phyloP scores from a whole-genome alignment of 805 yeast genomes.

The Lachancea nothofagi region DNA sequence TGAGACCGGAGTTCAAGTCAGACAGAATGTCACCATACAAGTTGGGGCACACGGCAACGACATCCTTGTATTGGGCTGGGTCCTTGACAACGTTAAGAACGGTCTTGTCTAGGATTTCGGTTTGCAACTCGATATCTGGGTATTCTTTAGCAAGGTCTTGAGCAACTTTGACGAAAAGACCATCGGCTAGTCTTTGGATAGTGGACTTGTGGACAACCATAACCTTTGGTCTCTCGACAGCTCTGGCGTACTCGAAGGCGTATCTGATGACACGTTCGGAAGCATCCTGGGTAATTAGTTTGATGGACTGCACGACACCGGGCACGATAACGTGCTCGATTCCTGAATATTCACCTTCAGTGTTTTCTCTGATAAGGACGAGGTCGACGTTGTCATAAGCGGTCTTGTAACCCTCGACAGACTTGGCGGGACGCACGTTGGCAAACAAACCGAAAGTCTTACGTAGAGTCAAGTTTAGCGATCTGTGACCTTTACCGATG shows the following conservation, averaged over 20 bases:
- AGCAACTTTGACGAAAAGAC: conserved; percentile 90
- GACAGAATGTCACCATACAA: conserved; percentile 99
- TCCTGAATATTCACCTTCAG: conserved; percentile 99
- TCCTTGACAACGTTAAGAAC: conserved; percentile 84
- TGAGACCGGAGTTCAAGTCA: conserved; percentile 90
- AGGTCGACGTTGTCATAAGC: conserved; percentile 79
- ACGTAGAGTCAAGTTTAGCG: conserved; percentile 94
- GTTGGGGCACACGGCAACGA: conserved; percentile 97
- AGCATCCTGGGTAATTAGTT: conserved; percentile 93
- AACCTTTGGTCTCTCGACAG: conserved; percentile 81
- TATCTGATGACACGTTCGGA: conserved; percentile 94
- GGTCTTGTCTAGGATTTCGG: conserved; percentile 92
- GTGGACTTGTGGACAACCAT: conserved; percentile 97
- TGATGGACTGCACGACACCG: conserved; percentile 97
- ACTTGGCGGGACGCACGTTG: conserved; percentile 94
- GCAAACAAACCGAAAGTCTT: conserved; percentile 95
- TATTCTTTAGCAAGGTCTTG: conserved; percentile 83
- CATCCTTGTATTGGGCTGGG: conserved; percentile 77
- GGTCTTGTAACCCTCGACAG: conserved; percentile 88
- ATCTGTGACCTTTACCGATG: conserved; percentile 96
- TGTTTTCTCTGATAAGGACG: conserved; percentile 96
- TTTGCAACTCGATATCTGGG: conserved; percentile 80
- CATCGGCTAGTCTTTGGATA: conserved; percentile 96
- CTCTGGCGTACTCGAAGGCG: conserved; percentile 93
- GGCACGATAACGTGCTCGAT: conserved; percentile 97